Conservation (phyloP, 257 asterid genomes). For the Mentha longifolia region DNA sequence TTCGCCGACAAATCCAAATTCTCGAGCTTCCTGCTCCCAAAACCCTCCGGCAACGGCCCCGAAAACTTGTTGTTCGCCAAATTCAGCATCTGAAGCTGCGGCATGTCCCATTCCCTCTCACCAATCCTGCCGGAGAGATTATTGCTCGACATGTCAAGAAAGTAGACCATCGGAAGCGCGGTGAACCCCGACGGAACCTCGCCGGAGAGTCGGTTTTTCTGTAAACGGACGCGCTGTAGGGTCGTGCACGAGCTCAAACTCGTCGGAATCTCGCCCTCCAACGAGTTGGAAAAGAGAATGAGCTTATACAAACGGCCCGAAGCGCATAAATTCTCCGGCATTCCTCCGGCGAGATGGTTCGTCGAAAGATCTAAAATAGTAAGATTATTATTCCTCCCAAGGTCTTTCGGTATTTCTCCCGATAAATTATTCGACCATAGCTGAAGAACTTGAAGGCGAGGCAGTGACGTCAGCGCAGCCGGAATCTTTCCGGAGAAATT, state of each 20-base stretch:
- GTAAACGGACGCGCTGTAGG: conserved; percentile 68
- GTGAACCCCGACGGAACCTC: conserved; percentile 51
- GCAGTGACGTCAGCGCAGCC: conserved; percentile 51
- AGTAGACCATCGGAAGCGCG: conserved; percentile 67
- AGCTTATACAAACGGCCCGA: conserved; percentile 66
- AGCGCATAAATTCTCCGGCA: conserved; percentile 62
- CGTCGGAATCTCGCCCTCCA: conserved; percentile 63
- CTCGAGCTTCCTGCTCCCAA: conserved; percentile 67
- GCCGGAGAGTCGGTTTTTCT: conserved; percentile 65
- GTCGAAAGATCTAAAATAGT: conserved; percentile 80
- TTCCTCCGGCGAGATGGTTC: conserved; percentile 66
- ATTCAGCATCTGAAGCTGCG: conserved; percentile 78
- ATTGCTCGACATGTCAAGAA: conserved; percentile 68
- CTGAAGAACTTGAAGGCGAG: conserved; percentile 74
- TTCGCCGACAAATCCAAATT: conserved; percentile 71
- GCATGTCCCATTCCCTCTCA: conserved; percentile 67
- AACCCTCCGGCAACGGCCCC: conserved; percentile 55
- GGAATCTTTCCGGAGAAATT: conserved; percentile 77
- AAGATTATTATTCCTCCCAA: conserved; percentile 67
- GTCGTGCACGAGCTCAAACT: conserved; percentile 63
- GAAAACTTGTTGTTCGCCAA: conserved; percentile 58
- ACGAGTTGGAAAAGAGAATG: conserved; percentile 75
- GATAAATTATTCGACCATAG: conserved; percentile 72
- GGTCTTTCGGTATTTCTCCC: conserved; percentile 64
- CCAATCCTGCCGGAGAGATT: conserved; percentile 54